Evolutionary conservation across 306 rosid genomes (phyloP), one percentile per base, ranked within the genome.

Genomic region (Sicyos baderoa): DNA sequence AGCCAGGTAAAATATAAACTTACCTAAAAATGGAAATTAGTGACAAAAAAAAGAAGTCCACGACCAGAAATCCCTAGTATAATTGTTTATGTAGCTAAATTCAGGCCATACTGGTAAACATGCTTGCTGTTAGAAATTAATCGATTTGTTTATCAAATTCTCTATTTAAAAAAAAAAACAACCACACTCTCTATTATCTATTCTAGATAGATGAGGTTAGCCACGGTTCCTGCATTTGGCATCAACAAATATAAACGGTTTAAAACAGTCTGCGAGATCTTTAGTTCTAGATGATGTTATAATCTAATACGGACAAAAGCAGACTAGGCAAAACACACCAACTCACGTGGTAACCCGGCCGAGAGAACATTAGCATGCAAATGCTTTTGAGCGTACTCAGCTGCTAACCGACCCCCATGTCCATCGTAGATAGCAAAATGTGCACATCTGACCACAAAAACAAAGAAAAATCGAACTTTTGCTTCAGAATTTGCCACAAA

Each of bases 261-360:
- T 49, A n/a, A 54, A 52, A 70, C 44, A 48, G 12, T 42, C 64
- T 37, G 13, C 62, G 74, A 67, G 9, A 59, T 52, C 66, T 63
- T 40, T 14, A 59, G 37, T 17, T 21, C 1, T 51, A 66, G 59
- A 73, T 18, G 74, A 49, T 80, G 76, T 53, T 49, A 75, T 37
- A 32, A 74, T 68, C 69, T 65, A 74, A 60, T 65, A 74, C 74
- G 68, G 77, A 71, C 49, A 65, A 77, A 82, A 86, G 68, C 78
- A 84, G 88, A 88, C 88, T 86, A 81, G 77, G 91, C 84, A 82
- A 88, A 52, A 91, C 96, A 88, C 91, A 88, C 97, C 97, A 88
- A 91, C 97, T 91, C 97, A 91, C 94, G 96, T 91, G 97, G 94
- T 86, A 91, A 91, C 78, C 97, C 97, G 16, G 96, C 81, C 17